Evolutionary conservation across 345 rosid genomes (phyloP), one percentile per base, ranked within the genome.

Genomic region (Geranium brycei): DNA sequence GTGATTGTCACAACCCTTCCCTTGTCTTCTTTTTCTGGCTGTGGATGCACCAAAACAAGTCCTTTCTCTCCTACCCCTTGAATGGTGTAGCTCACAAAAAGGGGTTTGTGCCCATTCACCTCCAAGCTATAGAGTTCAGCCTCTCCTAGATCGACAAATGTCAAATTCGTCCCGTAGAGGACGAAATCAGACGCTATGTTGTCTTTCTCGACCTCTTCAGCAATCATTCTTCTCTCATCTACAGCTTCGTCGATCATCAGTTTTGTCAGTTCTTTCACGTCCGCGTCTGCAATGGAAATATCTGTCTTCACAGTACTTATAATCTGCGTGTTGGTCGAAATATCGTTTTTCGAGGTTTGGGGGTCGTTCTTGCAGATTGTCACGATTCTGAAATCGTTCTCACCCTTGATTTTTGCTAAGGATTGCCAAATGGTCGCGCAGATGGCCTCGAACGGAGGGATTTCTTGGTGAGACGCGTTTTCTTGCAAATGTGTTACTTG

Each of bases 31-130:
- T 2, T 23, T 23, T 23, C 58, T 1, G 55, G 71, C 64, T 74
- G 78, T 5, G 81, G 67, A 38, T 57, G 69, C 63, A 89, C 72
- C 56, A 85, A 17, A 55, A 91, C 85, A 14, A 72, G 63, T 35
- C 92, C 92, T 53, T 83, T 81, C 57, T 85, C 88, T 11, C 90
- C 91, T 1, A 83, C 63, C 7, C 96, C 86, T 51, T 82, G 76
- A 14, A 87, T 72, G 1, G 58, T 68, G 61, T 62, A 83, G 18
- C 76, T 69, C 2, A 71, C 80, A 10, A 77, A 78, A 17, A 74
- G 59, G 0, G 91, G 87, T 31, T 72, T 71, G 3, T 69, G 55
- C 30, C 77, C 84, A 19, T 73, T 82, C 69, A 84, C 62, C 60
- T 64, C 80, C 19, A 85, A 31, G 19, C 73, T 83, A 11, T 85